These are phyloP conservation scores for Bryum argenteum DNA, from an alignment of 225 moss, liverwort and hornwort genomes.

Conservation along the genomic window DNA sequence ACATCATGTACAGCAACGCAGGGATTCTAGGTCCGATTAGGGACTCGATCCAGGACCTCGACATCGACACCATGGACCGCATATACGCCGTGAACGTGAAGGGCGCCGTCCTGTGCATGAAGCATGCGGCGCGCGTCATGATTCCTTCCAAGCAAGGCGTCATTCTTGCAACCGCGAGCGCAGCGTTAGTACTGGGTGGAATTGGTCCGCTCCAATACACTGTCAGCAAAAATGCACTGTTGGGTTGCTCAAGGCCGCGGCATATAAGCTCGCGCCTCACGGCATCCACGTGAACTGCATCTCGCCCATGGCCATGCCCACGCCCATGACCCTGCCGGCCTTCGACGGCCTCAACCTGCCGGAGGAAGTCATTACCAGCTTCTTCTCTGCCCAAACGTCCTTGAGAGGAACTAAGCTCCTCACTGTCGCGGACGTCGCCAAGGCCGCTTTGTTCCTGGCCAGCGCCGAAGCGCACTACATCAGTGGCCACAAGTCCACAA, in stretches of 20 bases:
- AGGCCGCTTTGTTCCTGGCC: constrained; percentile 31
- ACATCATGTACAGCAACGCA: constrained; percentile 59
- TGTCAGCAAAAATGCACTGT: background rate
- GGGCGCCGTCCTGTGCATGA: constrained; percentile 35
- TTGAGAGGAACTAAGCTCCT: constrained; percentile 14
- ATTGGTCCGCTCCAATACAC: constrained; percentile 17
- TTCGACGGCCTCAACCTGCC: no score
- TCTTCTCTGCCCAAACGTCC: fast-evolving
- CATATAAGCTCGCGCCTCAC: constrained; percentile 10
- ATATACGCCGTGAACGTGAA: constrained; percentile 30
- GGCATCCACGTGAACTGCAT: constrained; percentile 36
- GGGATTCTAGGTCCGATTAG: background rate
- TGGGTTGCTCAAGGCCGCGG: constrained; percentile 10
- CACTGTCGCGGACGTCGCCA: constrained; percentile 16
- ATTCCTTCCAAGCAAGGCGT: constrained; percentile 22
- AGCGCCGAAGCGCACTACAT: constrained; percentile 27
- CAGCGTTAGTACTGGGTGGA: constrained; percentile 23
- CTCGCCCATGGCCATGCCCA: constrained; percentile 19
- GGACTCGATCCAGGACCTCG: constrained; percentile 14
- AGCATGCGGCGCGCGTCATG: constrained; percentile 48
- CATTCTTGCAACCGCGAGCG: constrained; percentile 40
- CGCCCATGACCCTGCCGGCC: background rate
- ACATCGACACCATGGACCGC: constrained; percentile 31
- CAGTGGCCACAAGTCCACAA: constrained; percentile 35
- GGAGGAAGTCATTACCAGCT: background rate